Evolutionary conservation across 192 early-diverging fungal species (phyloP).

Genomic region (Coemansia interrupta): DNA sequence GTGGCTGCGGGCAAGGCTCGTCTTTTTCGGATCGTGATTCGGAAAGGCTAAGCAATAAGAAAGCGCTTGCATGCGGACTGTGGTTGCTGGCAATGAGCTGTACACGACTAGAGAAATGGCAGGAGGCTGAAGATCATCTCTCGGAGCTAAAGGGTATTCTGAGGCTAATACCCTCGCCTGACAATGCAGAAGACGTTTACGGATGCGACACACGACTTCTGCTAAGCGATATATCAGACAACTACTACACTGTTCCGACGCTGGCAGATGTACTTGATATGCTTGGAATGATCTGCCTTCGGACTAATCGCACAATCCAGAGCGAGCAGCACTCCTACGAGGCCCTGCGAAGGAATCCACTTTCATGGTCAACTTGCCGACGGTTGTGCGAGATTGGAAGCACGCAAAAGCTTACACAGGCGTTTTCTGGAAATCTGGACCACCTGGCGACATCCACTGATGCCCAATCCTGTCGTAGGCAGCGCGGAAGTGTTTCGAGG

Average conservation of each 20-base stretch:
- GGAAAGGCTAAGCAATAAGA: constrained; percentile 16
- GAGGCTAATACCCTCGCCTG: constrained; percentile 19
- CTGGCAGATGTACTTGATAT: constrained; percentile 36
- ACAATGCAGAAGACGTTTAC: constrained; percentile 13
- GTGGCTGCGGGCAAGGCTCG: not conserved
- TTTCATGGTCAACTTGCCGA: constrained; percentile 48
- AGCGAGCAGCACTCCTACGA: constrained; percentile 38
- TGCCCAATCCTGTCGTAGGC: not conserved
- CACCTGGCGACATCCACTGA: not conserved
- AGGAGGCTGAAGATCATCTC: constrained; percentile 51
- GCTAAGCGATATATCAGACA: not conserved
- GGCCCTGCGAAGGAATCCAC: constrained; percentile 39
- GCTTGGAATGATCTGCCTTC: constrained; percentile 46
- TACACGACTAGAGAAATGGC: constrained; percentile 53
- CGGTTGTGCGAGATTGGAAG: constrained; percentile 41
- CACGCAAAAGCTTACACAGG: constrained; percentile 11
- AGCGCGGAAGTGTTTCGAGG: not conserved
- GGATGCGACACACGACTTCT: constrained; percentile 18
- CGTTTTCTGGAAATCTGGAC: constrained; percentile 6
- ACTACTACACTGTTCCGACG: constrained; percentile 26
- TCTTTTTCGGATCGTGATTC: constrained; percentile 2
- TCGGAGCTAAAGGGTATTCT: constrained; percentile 14
- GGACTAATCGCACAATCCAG: constrained; percentile 35
- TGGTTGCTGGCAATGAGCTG: constrained; percentile 45
- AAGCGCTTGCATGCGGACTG: constrained; percentile 43